Percentiles rank a stretch among this genome's conserved stretches.
Evolutionary conservation across 2,329 filamentous ascomycete species (phyloP).

Genomic region (Penicillium sp.): DNA sequence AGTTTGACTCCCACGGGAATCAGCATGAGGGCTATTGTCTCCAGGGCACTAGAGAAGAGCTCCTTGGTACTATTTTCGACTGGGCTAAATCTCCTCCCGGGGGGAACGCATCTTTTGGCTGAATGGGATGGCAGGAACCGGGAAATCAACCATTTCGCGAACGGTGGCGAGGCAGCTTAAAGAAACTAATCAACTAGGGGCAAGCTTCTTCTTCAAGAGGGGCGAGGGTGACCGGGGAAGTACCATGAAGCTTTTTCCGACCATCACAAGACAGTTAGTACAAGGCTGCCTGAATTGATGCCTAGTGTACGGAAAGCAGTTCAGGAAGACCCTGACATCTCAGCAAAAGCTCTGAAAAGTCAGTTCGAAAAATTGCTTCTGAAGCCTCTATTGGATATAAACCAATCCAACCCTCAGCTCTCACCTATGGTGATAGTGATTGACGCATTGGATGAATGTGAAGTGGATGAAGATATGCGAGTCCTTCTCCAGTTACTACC

Average conservation of each 20-base stretch:
- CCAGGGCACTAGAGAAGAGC: conserved; percentile 16
- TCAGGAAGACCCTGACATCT: conserved; percentile 21
- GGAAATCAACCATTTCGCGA: conserved; percentile 29
- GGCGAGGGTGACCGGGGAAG: too few relatives aligned
- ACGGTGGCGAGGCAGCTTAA: conserved; percentile 25
- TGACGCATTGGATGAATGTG: not conserved
- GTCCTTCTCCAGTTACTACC: not conserved
- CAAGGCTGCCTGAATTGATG: conserved; percentile 28
- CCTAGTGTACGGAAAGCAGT: conserved; percentile 15
- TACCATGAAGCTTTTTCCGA: too few relatives aligned
- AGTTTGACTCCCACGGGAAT: not conserved
- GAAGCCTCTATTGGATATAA: not conserved
- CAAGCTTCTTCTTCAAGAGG: too few relatives aligned
- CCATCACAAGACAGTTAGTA: too few relatives aligned
- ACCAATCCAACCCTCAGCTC: not conserved
- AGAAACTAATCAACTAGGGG: conserved; percentile 1
- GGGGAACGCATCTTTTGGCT: conserved; percentile 34
- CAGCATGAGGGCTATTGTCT: conserved; percentile 11
- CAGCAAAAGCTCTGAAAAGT: conserved; percentile 18
- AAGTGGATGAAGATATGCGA: not conserved
- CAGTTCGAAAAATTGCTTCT: conserved; percentile 28
- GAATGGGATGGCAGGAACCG: conserved; percentile 8
- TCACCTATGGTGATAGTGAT: not conserved
- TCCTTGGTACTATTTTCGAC: conserved; percentile 17
- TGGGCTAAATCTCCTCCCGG: conserved; percentile 20